phyloP scores from a whole-genome alignment of 2,329 filamentous ascomycete species.

The Tolypocladium inflatum region DNA sequence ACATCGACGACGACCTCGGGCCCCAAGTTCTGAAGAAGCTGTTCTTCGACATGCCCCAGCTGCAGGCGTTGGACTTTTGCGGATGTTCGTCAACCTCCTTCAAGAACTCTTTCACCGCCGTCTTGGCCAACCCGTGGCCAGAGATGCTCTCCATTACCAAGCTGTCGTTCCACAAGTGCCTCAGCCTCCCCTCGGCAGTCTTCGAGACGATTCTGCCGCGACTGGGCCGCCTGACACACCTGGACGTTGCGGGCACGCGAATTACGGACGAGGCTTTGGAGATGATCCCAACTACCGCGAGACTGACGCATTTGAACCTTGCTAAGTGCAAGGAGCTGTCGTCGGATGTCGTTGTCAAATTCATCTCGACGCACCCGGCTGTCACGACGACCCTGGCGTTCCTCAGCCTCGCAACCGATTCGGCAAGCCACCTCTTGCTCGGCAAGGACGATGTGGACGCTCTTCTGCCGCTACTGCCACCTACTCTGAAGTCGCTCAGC shows the following conservation, averaged over 20 bases:
- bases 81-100: constrained; percentile 63
- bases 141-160: constrained; percentile 51
- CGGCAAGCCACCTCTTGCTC: constrained; percentile 62
- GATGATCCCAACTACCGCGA: constrained; percentile 61
- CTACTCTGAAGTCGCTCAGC: constrained; percentile 62
- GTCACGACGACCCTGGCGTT: constrained; percentile 55
- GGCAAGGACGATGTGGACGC: constrained; percentile 54
- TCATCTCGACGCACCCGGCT: constrained; percentile 62
- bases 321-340: constrained; percentile 65
- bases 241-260: constrained; percentile 71
- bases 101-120: constrained; percentile 51
- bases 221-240: constrained; percentile 60
- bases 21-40: constrained; percentile 60
- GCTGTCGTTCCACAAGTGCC: constrained; percentile 70
- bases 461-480: constrained; percentile 57
- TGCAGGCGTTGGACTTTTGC: constrained; percentile 67
- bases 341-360: constrained; percentile 57
- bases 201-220: constrained; percentile 65
- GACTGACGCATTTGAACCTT: constrained; percentile 68
- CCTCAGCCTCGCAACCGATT: constrained; percentile 64
- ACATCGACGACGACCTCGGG: constrained; percentile 67
- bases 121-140: constrained; percentile 44
- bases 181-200: constrained; percentile 54
- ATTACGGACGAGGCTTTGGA: constrained; percentile 63
- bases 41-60: constrained; percentile 53